A percentile compares a stretch with the other conserved stretches of the same genome.
Conservation (phyloP, 192 early-diverging fungal species). For the Backusella mclennaniae region DNA sequence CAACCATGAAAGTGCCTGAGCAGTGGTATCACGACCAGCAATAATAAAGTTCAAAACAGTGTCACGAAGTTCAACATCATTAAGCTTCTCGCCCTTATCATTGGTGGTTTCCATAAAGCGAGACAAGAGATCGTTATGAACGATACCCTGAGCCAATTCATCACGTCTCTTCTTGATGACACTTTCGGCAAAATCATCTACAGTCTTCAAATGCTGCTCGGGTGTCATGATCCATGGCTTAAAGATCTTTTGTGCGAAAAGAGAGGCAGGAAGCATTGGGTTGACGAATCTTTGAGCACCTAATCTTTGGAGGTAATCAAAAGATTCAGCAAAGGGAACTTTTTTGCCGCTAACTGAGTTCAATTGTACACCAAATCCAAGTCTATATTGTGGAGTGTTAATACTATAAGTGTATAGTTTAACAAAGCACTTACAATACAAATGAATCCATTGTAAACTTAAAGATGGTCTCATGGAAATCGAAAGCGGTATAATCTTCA, state of each 20-base stretch:
- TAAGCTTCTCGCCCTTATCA: conserved; percentile 23
- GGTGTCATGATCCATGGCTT: conserved; percentile 17
- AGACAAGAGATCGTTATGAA: conserved; percentile 26
- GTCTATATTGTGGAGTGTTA: conserved; percentile 15
- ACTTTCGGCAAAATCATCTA: conserved; percentile 26
- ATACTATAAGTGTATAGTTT: neutral
- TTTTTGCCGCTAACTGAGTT: conserved; percentile 38
- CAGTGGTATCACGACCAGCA: conserved; percentile 49
- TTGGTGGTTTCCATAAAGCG: conserved; percentile 35
- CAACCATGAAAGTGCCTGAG: conserved; percentile 51
- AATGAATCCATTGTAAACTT: conserved; percentile 48
- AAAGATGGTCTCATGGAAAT: conserved; percentile 43
- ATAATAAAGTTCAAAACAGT: conserved; percentile 41
- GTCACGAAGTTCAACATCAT: conserved; percentile 35
- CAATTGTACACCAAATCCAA: conserved; percentile 51
- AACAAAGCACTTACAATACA: conserved; percentile 29
- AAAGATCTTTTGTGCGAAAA: conserved; percentile 2
- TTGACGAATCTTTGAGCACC: conserved; percentile 34
- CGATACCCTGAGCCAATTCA: conserved; percentile 15
- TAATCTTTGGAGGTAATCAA: conserved; percentile 46
- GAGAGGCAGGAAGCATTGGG: conserved; percentile 12
- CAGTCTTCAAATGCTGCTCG: conserved; percentile 21
- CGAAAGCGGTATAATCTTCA: conserved; percentile 25
- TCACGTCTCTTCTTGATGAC: conserved; percentile 33
- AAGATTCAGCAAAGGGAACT: conserved; percentile 48